phyloP scores from a whole-genome alignment of 1,284 basidiomycete species.

The Irpex sp. region DNA sequence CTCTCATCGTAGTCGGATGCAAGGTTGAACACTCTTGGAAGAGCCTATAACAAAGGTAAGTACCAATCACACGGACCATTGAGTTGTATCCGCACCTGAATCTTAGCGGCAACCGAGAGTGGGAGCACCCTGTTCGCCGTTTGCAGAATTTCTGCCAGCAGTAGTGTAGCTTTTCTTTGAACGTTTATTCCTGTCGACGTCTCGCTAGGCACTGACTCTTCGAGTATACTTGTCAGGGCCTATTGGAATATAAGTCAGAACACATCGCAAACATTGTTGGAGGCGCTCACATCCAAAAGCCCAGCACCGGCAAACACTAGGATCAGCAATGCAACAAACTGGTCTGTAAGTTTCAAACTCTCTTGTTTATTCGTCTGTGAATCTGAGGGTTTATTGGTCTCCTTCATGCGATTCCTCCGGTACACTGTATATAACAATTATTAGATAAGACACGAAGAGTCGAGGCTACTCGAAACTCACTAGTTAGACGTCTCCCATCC shows the following conservation, averaged over 20 bases:
- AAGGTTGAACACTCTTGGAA: conserved; percentile 84
- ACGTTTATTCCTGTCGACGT: conserved; percentile 57
- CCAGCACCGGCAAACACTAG: conserved; percentile 87
- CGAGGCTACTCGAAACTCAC: conserved; percentile 39
- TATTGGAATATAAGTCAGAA: conserved; percentile 27
- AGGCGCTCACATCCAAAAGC: conserved; percentile 68
- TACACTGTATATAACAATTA: conserved; percentile 50
- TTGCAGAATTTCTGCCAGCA: conserved; percentile 91
- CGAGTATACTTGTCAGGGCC: conserved; percentile 83
- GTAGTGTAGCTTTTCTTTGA: conserved; percentile 83
- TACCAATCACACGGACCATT: neutral
- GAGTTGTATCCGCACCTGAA: conserved; percentile 56
- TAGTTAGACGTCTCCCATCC: conserved; percentile 80
- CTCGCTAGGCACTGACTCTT: conserved; percentile 48
- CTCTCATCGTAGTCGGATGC: conserved; percentile 75
- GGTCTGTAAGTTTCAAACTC: conserved; percentile 83
- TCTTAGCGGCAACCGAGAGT: conserved; percentile 72
- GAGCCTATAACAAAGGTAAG: conserved; percentile 44
- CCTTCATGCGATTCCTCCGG: conserved; percentile 47
- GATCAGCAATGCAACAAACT: conserved; percentile 90
- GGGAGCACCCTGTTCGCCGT: conserved; percentile 91
- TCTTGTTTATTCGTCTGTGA: conserved; percentile 49
- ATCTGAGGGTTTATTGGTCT: conserved; percentile 28
- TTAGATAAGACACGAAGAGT: conserved; percentile 1
- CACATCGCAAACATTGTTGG: neutral